Percentiles rank a stretch among this genome's conserved stretches.
Conservation (phyloP, 345 rosid genomes). For the Pugionium cornutum region DNA sequence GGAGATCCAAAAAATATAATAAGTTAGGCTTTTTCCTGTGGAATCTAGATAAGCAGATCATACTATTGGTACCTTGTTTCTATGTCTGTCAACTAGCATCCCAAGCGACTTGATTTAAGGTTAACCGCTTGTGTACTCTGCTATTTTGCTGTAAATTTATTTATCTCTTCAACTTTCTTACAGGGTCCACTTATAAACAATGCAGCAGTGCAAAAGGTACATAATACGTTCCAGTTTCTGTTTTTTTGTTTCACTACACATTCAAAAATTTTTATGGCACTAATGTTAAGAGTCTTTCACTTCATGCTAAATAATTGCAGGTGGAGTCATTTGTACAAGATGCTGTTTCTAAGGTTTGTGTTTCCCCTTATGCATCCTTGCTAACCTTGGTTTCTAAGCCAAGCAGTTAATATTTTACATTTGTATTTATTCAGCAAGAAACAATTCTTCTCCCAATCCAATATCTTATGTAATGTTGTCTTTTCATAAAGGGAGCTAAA, state of each 20-base stretch:
- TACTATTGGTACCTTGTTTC: conserved; percentile 8
- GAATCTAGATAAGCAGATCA: conserved; percentile 15
- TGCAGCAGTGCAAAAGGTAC: conserved; percentile 86
- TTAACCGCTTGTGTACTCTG: conserved; percentile 19
- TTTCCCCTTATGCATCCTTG: conserved; percentile 18
- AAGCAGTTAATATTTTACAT: conserved; percentile 3
- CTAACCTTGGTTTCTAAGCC: conserved; percentile 13
- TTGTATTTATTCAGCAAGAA: conserved; percentile 6
- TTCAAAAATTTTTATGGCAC: background rate
- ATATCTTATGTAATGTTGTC: conserved; percentile 25
- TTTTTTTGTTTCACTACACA: conserved; percentile 8
- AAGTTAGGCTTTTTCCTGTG: background rate
- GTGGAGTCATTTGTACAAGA: conserved; percentile 84
- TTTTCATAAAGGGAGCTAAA: conserved; percentile 79
- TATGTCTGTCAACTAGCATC: conserved; percentile 15
- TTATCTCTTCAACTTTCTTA: conserved; percentile 18
- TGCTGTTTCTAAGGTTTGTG: conserved; percentile 79
- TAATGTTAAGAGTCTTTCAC: conserved; percentile 18
- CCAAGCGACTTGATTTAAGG: conserved; percentile 7
- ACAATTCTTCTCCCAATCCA: background rate
- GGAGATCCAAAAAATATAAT: background rate
- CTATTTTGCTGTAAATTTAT: conserved; percentile 16
- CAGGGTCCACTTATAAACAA: conserved; percentile 98
- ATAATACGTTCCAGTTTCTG: conserved; percentile 25
- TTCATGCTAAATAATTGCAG: conserved; percentile 49